Base-by-base conservation (phyloP, 257 asterid species). In the Vinca minor region DNA sequence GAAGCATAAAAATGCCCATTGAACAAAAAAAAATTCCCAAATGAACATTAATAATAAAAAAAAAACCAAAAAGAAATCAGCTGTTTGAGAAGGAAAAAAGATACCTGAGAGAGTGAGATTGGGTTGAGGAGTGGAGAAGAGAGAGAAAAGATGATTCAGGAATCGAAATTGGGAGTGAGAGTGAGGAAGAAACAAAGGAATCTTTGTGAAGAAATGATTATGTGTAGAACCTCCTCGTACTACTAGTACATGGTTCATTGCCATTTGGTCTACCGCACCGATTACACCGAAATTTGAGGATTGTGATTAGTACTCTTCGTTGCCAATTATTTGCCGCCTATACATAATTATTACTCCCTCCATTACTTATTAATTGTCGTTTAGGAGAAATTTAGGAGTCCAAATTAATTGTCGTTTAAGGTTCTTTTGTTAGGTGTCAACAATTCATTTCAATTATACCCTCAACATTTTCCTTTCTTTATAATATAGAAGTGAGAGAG, bases 71-170 rank as follows among this genome's bases (percentile, higher is more conserved):
- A 45, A 49, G 50, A 18, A 26, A 17, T 15, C 12, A 32, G 49
- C 14, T 34, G 62, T 11, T 34, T 10, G 20, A 35, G 14, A 3
- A 55, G 15, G 29, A 66, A 38, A 21, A n/a, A 67, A 31, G n/a
- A 38, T 48, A 67, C 77, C 73, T 62, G 77, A 35, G 58, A 59
- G 23, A 21, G 31, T 42, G 63, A 44, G 35, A n/a, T 52, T 61
- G 10, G 42, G 47, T 28, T 1, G 58, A 69, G 42, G 63, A 62
- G 34, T 25, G 69, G 70, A 32, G 18, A 38, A 21, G 0, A 23
- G 11, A 7, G 36, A 26, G 48, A 15, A 52, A 26, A 53, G 42
- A 63, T 63, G 63, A 20, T 42, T 53, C 53, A 42, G 74, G 58
- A 62, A 62, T 42, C 38, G 64, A 58, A 69, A 21, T 32, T 17